phyloP scores from a whole-genome alignment of 2,329 filamentous ascomycete genomes.

The Arthrinium puccinioides region DNA sequence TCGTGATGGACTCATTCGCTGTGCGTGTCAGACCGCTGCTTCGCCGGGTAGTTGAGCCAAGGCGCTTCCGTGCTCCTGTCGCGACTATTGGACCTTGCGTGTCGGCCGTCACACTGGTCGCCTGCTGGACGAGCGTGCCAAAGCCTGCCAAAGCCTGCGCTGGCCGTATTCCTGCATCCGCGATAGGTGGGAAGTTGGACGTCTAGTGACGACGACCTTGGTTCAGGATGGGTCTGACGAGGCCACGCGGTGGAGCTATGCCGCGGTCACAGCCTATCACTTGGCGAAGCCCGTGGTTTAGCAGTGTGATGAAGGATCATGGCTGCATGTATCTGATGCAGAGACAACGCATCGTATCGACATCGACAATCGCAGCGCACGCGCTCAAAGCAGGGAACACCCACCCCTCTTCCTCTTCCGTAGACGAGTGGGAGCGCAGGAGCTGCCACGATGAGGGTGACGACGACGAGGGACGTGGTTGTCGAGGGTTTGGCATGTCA shows the following conservation, averaged over 20 bases:
- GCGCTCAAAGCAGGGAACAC: no score
- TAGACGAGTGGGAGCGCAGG: no score
- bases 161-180: constrained; percentile 33
- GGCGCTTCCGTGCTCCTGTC: constrained; percentile 9
- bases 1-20: constrained; percentile 6
- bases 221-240: constrained; percentile 25
- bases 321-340: constrained; percentile 28
- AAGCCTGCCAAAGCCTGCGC: constrained; percentile 38
- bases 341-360: constrained; percentile 32
- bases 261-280: constrained; percentile 35
- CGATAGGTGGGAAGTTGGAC: constrained; percentile 29
- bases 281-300: constrained; percentile 16
- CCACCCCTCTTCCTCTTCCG: no score
- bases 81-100: constrained; percentile 6
- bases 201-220: constrained; percentile 29
- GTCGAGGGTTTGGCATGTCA: no score
- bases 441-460: no score
- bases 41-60: constrained; percentile 6
- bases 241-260: constrained; percentile 26
- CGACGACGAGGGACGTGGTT: no score
- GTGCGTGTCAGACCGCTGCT: constrained; percentile 3
- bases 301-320: constrained; percentile 32
- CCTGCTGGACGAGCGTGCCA: no score
- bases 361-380: no score
- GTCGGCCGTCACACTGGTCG: constrained; percentile 38